A percentile compares a stretch with the other conserved stretches of the same genome.
phyloP scores from a whole-genome alignment of 2,329 filamentous ascomycete genomes.

The Exophiala lecanii-corni region DNA sequence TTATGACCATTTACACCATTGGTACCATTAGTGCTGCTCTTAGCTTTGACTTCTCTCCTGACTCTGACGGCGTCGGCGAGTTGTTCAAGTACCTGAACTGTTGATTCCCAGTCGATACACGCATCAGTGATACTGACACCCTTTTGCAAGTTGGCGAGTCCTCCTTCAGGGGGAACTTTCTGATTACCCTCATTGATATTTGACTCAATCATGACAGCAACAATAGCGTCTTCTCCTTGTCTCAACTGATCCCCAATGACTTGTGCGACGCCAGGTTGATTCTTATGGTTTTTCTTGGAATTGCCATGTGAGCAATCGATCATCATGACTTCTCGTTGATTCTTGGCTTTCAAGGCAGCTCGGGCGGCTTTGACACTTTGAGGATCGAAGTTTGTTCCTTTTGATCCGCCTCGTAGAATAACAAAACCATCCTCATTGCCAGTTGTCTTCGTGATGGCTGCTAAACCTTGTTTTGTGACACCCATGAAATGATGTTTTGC shows the following conservation, averaged over 20 bases:
- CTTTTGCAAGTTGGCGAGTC: conserved; percentile 76
- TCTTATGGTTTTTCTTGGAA: conserved; percentile 92
- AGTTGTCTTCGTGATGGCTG: conserved; percentile 87
- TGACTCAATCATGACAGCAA: conserved; percentile 99
- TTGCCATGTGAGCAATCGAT: conserved; percentile 98
- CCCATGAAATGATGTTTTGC: conserved; percentile 96
- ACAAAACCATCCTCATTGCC: conserved; percentile 98
- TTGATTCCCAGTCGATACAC: conserved; percentile 90
- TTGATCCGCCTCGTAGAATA: conserved; percentile 86
- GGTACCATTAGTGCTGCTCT: conserved; percentile 26
- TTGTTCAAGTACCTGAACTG: conserved; percentile 74
- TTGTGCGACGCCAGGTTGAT: conserved; percentile 89
- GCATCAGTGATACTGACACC: conserved; percentile 97
- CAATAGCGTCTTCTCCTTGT: conserved; percentile 77
- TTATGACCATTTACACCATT: conserved; percentile 29
- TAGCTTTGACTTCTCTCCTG: conserved; percentile 53
- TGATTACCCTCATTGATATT: conserved; percentile 94
- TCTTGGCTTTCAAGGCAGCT: conserved; percentile 68
- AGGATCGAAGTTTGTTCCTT: conserved; percentile 89
- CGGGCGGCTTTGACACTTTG: conserved; percentile 81
- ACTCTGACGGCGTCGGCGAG: conserved; percentile 77
- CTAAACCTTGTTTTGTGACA: conserved; percentile 92
- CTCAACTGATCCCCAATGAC: conserved; percentile 78
- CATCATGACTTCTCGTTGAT: conserved; percentile 76
- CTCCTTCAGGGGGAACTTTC: conserved; percentile 78